phyloP scores from a whole-genome alignment of 2,329 filamentous ascomycete species.

The Polytolypa hystricis region DNA sequence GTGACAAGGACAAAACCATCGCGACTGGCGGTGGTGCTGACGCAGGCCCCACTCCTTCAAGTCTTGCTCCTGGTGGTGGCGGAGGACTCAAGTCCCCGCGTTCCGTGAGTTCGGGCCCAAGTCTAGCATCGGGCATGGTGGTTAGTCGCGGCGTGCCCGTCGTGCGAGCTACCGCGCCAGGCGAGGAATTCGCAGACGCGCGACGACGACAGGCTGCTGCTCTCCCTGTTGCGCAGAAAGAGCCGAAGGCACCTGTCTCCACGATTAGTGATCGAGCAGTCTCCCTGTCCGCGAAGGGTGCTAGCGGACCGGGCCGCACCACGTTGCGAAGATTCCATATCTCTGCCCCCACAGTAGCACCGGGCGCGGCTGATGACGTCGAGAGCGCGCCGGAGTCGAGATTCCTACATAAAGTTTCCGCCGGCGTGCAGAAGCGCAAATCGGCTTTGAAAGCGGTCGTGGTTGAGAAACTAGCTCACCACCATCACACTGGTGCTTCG shows the following conservation, averaged over 20 bases:
- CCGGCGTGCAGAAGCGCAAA: slow-evolving; percentile 28
- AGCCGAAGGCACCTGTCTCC: neutral
- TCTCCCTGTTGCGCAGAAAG: slow-evolving; percentile 1
- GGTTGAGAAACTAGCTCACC: slow-evolving; percentile 26
- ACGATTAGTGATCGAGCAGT: no score
- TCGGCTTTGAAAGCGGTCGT: slow-evolving; percentile 26
- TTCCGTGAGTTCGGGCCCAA: slow-evolving; percentile 8
- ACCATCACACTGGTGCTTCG: no score
- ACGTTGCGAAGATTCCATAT: slow-evolving; percentile 31
- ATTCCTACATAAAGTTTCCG: slow-evolving; percentile 17
- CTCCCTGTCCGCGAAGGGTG: neutral
- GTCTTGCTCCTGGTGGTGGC: neutral
- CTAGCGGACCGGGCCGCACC: neutral
- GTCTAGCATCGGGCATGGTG: slow-evolving; percentile 1
- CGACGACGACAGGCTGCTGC: slow-evolving; percentile 12
- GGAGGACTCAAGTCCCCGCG: neutral
- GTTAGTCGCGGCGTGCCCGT: slow-evolving; percentile 23
- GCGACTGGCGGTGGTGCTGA: no score
- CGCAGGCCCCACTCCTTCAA: slow-evolving; percentile 7
- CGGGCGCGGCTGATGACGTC: slow-evolving; percentile 2
- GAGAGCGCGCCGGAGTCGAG: slow-evolving; percentile 4
- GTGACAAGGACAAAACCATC: slow-evolving; percentile 10
- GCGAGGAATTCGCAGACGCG: slow-evolving; percentile 29
- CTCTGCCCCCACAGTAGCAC: slow-evolving; percentile 23
- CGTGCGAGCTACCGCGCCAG: slow-evolving; percentile 32